A percentile compares a stretch with the other conserved stretches of the same genome.
Conservation (phyloP, 257 asterid species). For the Galeopsis tetrahit region DNA sequence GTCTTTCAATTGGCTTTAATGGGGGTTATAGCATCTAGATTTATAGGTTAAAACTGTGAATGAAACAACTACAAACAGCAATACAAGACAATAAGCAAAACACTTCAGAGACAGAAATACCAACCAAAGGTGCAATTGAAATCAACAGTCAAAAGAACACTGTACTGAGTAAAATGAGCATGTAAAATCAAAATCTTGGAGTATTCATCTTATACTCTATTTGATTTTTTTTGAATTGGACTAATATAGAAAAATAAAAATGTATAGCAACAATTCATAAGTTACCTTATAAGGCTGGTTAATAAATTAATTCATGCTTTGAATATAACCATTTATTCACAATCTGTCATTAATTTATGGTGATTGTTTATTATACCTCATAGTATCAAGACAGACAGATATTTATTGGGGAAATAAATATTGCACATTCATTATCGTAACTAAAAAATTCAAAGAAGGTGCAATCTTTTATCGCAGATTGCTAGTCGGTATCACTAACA, state of each 20-base stretch:
- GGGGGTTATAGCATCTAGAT: constrained; percentile 16
- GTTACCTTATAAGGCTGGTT: constrained; percentile 35
- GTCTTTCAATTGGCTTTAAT: constrained; percentile 19
- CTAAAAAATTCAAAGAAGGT: not conserved
- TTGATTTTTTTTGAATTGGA: constrained; percentile 14
- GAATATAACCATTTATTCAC: constrained; percentile 29
- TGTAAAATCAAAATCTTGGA: constrained; percentile 27
- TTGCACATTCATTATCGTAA: constrained; percentile 10
- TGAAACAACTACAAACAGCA: constrained; percentile 26
- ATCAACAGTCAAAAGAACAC: constrained; percentile 16
- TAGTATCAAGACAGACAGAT: not conserved
- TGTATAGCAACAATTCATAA: constrained; percentile 30
- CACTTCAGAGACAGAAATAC: constrained; percentile 15
- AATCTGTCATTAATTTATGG: constrained; percentile 35
- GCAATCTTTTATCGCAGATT: not conserved
- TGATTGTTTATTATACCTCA: constrained; percentile 30
- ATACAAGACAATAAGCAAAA: not conserved
- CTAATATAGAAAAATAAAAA: constrained; percentile 23
- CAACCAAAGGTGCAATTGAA: constrained; percentile 16
- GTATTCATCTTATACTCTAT: constrained; percentile 27
- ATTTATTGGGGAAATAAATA: constrained; percentile 4
- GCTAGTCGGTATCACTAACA: not conserved
- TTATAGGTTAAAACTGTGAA: constrained; percentile 7
- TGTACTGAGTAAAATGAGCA: constrained; percentile 24
- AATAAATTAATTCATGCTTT: constrained; percentile 24